A percentile compares a stretch with the other conserved stretches of the same genome.
Evolutionary conservation across 305 asterid species (phyloP).

Genomic region (Fraxinus xanthoxyloides): DNA sequence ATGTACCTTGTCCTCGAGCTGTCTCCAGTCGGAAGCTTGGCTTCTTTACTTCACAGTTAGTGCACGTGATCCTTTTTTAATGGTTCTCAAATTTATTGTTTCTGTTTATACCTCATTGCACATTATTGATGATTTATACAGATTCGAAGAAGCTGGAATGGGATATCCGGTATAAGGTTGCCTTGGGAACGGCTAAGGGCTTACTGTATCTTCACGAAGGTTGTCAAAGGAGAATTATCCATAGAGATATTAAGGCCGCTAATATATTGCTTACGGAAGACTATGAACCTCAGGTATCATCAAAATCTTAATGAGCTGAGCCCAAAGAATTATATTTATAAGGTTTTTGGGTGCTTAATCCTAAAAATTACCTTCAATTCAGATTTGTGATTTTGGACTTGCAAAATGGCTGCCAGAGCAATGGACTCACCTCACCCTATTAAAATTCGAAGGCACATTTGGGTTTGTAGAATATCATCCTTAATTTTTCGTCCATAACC

Average conservation of each 20-base stretch:
- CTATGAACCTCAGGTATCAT: slow-evolving; percentile 86
- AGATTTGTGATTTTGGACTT: slow-evolving; percentile 97
- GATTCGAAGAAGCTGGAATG: slow-evolving; percentile 73
- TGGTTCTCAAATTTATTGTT: background rate
- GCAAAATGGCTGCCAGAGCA: slow-evolving; percentile 91
- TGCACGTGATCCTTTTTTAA: background rate
- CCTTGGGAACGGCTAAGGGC: slow-evolving; percentile 80
- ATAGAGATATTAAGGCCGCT: slow-evolving; percentile 91
- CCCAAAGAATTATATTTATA: background rate
- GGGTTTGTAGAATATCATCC: slow-evolving; percentile 45
- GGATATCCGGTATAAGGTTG: slow-evolving; percentile 71
- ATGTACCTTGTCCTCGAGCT: slow-evolving; percentile 81
- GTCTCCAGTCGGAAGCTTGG: slow-evolving; percentile 89
- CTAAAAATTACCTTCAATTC: slow-evolving; percentile 21
- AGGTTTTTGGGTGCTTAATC: slow-evolving; percentile 13
- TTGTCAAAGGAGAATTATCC: slow-evolving; percentile 90
- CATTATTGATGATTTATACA: slow-evolving; percentile 19
- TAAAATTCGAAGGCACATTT: slow-evolving; percentile 88
- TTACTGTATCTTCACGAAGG: slow-evolving; percentile 89
- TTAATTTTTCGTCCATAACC: background rate
- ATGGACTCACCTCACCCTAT: slow-evolving; percentile 76
- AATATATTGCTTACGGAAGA: slow-evolving; percentile 83
- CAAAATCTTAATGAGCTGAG: background rate
- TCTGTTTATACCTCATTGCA: background rate
- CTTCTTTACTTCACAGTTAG: slow-evolving; percentile 86